A percentile compares a stretch with the other conserved stretches of the same genome.
phyloP scores from a whole-genome alignment of 176 grass and related monocot genomes.

The Musa beccarii region DNA sequence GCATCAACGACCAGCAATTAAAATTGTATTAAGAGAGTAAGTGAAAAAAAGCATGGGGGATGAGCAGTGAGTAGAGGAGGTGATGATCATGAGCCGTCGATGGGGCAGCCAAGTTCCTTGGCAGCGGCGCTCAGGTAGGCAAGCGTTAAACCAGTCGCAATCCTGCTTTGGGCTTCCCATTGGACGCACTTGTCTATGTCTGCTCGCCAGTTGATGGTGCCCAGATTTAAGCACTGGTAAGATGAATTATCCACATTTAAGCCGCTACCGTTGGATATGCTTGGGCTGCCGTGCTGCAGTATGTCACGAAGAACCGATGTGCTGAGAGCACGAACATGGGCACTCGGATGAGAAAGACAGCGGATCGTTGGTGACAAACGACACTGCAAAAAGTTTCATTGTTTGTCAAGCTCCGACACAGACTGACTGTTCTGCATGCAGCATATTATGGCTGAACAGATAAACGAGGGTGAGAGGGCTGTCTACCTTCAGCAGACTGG shows the following conservation, averaged over 20 bases:
- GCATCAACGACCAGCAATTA: no score
- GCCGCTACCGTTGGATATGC: slow-evolving; percentile 7
- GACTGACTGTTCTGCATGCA: no score
- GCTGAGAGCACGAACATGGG: slow-evolving; percentile 85
- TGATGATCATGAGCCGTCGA: slow-evolving; percentile 16
- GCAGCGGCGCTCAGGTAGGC: slow-evolving; percentile 57
- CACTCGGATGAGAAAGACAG: slow-evolving; percentile 90
- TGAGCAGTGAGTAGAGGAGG: no score
- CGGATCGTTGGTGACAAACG: slow-evolving; percentile 84
- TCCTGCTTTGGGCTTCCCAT: slow-evolving; percentile 86
- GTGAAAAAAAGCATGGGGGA: no score
- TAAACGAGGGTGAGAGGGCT: slow-evolving; percentile 4
- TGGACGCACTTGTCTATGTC: slow-evolving; percentile 77
- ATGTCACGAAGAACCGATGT: slow-evolving; percentile 83
- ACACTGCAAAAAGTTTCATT: slow-evolving; percentile 49
- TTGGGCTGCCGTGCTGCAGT: slow-evolving; percentile 30
- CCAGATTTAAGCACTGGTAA: slow-evolving; percentile 16
- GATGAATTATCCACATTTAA: slow-evolving; percentile 41
- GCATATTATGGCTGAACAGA: background rate
- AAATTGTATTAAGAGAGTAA: no score
- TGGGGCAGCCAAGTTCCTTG: slow-evolving; percentile 64
- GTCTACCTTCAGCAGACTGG: slow-evolving; percentile 68
- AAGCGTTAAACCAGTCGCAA: slow-evolving; percentile 60
- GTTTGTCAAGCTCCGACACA: background rate
- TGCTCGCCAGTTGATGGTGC: slow-evolving; percentile 39